Base-by-base conservation (phyloP, 2,329 filamentous ascomycete genomes). In the Paecilomyces niveus region DNA sequence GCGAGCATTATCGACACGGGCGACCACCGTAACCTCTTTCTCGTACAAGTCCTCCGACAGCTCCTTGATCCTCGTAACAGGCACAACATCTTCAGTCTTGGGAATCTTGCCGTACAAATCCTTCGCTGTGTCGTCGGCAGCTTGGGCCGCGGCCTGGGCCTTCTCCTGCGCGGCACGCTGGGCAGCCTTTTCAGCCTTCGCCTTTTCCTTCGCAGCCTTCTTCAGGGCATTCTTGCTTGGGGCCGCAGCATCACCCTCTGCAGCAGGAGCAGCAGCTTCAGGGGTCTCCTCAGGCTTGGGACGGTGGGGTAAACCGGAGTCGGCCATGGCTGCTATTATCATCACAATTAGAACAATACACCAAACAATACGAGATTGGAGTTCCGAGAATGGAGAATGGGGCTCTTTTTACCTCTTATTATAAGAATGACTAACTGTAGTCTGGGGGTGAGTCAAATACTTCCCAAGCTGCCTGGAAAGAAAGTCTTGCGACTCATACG, bases 181-280 rank as follows among this genome's bases (percentile, higher is more conserved):
- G 72, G 68, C 81, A 52, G 89, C 89, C 76, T 95, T 95, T 71
- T 86, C 82, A 11, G 89, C 89, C 76, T 95, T 92, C 73, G 93
- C 92, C 78, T 92, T 92, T 29, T 92, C 90, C 78, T 95, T 95
- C 67, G 89, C 88, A 53, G 89, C 87, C 80, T 95, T 96, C 80
- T 95, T 95, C 63, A 88, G 78, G 15, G 86, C 90, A 76, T 87
- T 92, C 79, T 95, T 92, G 61, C 88, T 90, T 50, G 83, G 80
- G 13, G 78, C 77, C 56, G 77, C 79, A 57, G 75, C 77, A 53
- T 50, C 59, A 32, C 74, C 77, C 61, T 74, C 76, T 53, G 68
- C 72, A 24, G 69, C 59, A 57, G 70, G 63, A 35, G 54, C 67
- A 59, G 63, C 62, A 53, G 65, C 66, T 58, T 64, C 64, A 52